Percentiles rank a stretch among this genome's conserved stretches.
These are phyloP conservation scores for Schwanniomyces sp. DNA, from an alignment of 805 yeast species.

Conservation along the genomic window DNA sequence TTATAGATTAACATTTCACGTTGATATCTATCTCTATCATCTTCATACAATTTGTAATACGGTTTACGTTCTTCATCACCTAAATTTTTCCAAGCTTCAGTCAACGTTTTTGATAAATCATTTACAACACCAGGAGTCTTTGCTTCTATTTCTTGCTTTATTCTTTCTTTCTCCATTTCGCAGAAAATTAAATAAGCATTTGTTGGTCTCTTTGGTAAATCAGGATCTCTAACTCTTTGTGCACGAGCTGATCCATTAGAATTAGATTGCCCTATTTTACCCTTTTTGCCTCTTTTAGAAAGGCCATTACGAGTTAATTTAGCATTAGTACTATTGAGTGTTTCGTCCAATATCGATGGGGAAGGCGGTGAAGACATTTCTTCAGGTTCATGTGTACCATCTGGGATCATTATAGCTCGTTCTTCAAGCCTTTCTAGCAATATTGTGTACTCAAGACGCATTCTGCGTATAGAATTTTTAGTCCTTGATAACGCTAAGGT, in stretches of 20 bases:
- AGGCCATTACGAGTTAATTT: conserved; percentile 16
- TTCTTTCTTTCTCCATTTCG: conserved; percentile 77
- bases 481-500: conserved; percentile 77
- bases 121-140: conserved; percentile 46
- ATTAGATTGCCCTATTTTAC: conserved; percentile 16
- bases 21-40: conserved; percentile 73
- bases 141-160: conserved; percentile 58
- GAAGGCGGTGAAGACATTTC: conserved; percentile 44
- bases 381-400: conserved; percentile 22
- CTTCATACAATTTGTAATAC: conserved; percentile 71
- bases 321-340: conserved; percentile 20
- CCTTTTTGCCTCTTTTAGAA: conserved; percentile 18
- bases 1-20: conserved; percentile 65
- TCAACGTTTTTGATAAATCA: conserved; percentile 75
- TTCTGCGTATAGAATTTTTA: conserved; percentile 69
- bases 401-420: conserved; percentile 36
- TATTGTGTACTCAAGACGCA: conserved; percentile 80
- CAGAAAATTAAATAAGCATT: conserved; percentile 88
- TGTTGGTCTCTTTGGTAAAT: conserved; percentile 84
- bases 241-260: conserved; percentile 24
- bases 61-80: conserved; percentile 69
- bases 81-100: conserved; percentile 83
- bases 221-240: conserved; percentile 68
- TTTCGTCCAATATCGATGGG: conserved; percentile 34
- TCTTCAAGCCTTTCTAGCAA: conserved; percentile 77